phyloP scores from a whole-genome alignment of 495 filamentous ascomycete species.

The Penicillium pulvis region DNA sequence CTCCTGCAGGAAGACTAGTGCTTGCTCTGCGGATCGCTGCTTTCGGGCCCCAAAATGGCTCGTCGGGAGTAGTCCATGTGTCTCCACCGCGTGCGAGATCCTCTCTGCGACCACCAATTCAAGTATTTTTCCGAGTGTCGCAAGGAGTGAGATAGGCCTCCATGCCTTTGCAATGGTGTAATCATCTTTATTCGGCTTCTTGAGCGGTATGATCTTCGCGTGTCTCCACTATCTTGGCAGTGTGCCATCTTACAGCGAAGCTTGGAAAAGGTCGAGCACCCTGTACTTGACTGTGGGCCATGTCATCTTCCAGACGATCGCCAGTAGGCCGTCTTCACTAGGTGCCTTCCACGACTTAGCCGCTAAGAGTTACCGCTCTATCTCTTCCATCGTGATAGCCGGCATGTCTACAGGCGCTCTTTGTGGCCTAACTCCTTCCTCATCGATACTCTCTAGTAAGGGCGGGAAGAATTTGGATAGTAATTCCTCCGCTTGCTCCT shows the following conservation, averaged over 20 bases:
- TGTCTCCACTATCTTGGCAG: slow-evolving; percentile 18
- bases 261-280: slow-evolving; percentile 23
- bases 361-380: slow-evolving; percentile 19
- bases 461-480: slow-evolving; percentile 34
- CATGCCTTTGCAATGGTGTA: slow-evolving; percentile 28
- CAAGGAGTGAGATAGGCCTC: slow-evolving; percentile 35
- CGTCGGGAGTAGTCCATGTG: too few relatives aligned
- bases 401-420: slow-evolving; percentile 24
- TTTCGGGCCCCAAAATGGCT: too few relatives aligned
- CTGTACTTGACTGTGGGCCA: slow-evolving; percentile 33
- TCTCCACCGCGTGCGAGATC: too few relatives aligned
- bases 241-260: slow-evolving; percentile 17
- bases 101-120: too few relatives aligned
- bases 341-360: slow-evolving; percentile 27
- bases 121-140: too few relatives aligned
- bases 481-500: slow-evolving; percentile 25
- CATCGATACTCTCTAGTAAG: slow-evolving; percentile 20
- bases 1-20: too few relatives aligned
- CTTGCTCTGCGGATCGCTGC: too few relatives aligned
- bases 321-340: slow-evolving; percentile 27
- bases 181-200: slow-evolving; percentile 26
- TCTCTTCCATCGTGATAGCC: slow-evolving; percentile 24
- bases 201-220: slow-evolving; percentile 24
- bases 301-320: slow-evolving; percentile 29
- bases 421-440: slow-evolving; percentile 23